A percentile compares a stretch with the other conserved stretches of the same genome.
Conservation (phyloP, 2,329 filamentous ascomycete species). For the Nannizzia gypsea region DNA sequence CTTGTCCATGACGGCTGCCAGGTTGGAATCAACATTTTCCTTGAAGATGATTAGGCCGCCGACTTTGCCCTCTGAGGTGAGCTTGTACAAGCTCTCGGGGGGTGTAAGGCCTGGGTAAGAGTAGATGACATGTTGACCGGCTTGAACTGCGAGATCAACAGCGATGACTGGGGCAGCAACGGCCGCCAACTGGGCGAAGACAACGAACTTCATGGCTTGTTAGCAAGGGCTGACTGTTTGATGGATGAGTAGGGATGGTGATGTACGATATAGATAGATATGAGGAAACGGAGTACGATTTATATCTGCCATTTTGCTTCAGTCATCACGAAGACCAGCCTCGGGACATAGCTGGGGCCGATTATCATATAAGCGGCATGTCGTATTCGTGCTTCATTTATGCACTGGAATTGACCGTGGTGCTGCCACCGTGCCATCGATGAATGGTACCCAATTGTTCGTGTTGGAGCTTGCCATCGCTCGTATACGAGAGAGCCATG, state of each 20-base stretch:
- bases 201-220: constrained; percentile 1
- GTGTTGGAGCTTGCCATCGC: background rate
- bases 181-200: background rate
- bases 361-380: background rate
- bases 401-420: background rate
- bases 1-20: constrained; percentile 15
- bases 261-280: background rate
- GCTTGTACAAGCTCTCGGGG: constrained; percentile 17
- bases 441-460: background rate
- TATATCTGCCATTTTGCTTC: background rate
- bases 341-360: background rate
- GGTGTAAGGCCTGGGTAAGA: constrained; percentile 22
- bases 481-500: background rate
- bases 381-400: background rate
- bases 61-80: constrained; percentile 22
- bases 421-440: constrained; percentile 1
- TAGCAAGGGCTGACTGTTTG: background rate
- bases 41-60: constrained; percentile 25
- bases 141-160: constrained; percentile 10
- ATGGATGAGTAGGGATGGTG: background rate
- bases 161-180: background rate
- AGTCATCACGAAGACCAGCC: background rate
- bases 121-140: constrained; percentile 24
- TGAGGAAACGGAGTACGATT: background rate
- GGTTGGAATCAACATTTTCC: constrained; percentile 20